These are phyloP conservation scores for California macrophylla DNA, from an alignment of 441 rosid species.

Conservation along the genomic window DNA sequence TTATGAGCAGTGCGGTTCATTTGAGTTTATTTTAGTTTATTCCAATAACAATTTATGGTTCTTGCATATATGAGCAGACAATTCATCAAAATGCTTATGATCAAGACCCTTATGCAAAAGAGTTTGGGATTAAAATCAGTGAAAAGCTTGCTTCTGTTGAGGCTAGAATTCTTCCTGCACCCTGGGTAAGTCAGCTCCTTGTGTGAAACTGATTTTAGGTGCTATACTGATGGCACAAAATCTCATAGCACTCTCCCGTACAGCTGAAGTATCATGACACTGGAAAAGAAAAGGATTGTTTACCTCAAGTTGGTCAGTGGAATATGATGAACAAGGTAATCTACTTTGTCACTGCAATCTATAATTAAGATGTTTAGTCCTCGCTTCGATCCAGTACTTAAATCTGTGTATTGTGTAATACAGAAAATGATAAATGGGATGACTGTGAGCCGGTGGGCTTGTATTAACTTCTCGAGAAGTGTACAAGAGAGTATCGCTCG, in stretches of 20 bases:
- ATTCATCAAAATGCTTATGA: constrained; percentile 77
- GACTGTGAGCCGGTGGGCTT: constrained; percentile 88
- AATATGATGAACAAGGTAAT: constrained; percentile 97
- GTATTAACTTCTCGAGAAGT: constrained; percentile 85
- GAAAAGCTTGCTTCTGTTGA: constrained; percentile 84
- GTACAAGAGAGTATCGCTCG: constrained; percentile 87
- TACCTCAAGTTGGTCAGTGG: constrained; percentile 99
- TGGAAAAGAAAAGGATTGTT: constrained; percentile 89
- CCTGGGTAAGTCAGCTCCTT: constrained; percentile 53
- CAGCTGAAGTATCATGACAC: constrained; percentile 96
- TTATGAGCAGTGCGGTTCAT: background rate
- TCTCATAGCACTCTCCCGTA: constrained; percentile 15
- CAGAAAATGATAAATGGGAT: constrained; percentile 96
- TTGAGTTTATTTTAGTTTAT: background rate
- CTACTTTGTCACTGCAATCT: background rate
- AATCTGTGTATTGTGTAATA: constrained; percentile 12
- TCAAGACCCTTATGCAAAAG: constrained; percentile 91
- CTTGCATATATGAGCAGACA: constrained; percentile 36
- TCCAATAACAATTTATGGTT: background rate
- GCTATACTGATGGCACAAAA: background rate
- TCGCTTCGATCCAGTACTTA: background rate
- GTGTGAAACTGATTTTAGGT: background rate
- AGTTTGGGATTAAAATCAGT: constrained; percentile 80
- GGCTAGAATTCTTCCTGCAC: constrained; percentile 95
- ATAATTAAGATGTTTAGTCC: background rate